phyloP scores from a whole-genome alignment of 768 basidiomycete species.

The Amanita rubescens region DNA sequence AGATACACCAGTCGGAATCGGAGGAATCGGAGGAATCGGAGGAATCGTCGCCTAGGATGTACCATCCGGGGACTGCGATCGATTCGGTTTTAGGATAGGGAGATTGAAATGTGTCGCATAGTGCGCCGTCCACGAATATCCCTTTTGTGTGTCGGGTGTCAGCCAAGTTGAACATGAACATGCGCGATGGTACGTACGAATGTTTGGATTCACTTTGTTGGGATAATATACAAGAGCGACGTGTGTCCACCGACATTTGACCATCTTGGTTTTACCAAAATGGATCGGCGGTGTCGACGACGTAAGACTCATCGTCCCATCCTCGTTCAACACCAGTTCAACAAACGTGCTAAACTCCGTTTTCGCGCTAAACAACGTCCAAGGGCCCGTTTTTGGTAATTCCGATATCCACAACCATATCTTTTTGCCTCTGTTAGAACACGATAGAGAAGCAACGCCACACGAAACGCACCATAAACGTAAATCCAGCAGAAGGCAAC shows the following conservation, averaged over 20 bases:
- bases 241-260: conserved; percentile 66
- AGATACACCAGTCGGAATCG: conserved; percentile 52
- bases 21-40: no score
- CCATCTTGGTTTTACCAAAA: conserved; percentile 40
- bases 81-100: conserved; percentile 50
- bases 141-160: conserved; percentile 43
- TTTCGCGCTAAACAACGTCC: conserved; percentile 31
- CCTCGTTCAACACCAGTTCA: conserved; percentile 39
- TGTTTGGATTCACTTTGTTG: conserved; percentile 45
- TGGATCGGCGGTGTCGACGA: conserved; percentile 31
- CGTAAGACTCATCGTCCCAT: conserved; percentile 48
- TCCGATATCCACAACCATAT: conserved; percentile 44
- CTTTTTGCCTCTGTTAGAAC: no score
- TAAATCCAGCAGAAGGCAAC: conserved; percentile 57
- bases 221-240: conserved; percentile 61
- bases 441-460: background rate
- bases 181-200: conserved; percentile 40
- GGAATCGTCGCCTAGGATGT: conserved; percentile 53
- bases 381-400: conserved; percentile 25
- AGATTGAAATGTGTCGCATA: conserved; percentile 57
- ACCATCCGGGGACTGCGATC: conserved; percentile 28
- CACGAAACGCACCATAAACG: conserved; percentile 52
- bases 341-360: conserved; percentile 26
- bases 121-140: conserved; percentile 66
- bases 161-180: background rate